phyloP scores from a whole-genome alignment of 257 asterid species.

The Solanum neorickii region DNA sequence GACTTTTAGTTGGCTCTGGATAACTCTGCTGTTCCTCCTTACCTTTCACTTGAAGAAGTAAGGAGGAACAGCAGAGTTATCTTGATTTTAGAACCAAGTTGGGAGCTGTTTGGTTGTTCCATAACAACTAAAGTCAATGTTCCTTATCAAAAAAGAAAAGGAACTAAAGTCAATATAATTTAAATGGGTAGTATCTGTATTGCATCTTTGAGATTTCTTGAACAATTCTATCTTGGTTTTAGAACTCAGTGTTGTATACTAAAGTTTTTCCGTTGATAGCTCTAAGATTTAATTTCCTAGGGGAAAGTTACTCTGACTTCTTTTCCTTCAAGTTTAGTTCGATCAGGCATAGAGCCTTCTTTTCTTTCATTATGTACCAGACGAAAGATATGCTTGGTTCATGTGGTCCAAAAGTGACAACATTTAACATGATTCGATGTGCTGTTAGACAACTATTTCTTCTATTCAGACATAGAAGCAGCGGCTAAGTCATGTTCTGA shows the following conservation, averaged over 20 bases:
- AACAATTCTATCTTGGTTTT: not conserved
- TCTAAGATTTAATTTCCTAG: not conserved
- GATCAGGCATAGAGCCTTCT: not conserved
- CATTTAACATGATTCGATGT: not conserved
- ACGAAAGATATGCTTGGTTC: not conserved
- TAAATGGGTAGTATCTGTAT: not conserved
- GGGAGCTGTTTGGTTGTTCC: not conserved
- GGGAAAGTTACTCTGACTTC: not conserved
- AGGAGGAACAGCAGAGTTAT: no score
- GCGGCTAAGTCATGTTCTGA: not conserved
- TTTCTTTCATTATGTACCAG: not conserved
- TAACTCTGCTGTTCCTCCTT: not conserved
- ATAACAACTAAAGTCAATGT: not conserved
- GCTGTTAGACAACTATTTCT: not conserved
- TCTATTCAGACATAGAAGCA: not conserved
- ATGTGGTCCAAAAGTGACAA: not conserved
- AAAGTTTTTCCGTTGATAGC: not conserved
- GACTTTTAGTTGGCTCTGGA: not conserved
- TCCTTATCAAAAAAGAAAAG: not conserved
- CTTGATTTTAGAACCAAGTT: not conserved
- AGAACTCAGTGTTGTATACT: not conserved
- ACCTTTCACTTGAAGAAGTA: not conserved
- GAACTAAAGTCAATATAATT: not conserved
- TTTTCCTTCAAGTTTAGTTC: not conserved
- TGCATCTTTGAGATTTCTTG: not conserved